Percentiles rank a stretch among this genome's conserved stretches.
Conservation (phyloP, 139 green algal genomes). For the Protoeuglena noctilucae region DNA sequence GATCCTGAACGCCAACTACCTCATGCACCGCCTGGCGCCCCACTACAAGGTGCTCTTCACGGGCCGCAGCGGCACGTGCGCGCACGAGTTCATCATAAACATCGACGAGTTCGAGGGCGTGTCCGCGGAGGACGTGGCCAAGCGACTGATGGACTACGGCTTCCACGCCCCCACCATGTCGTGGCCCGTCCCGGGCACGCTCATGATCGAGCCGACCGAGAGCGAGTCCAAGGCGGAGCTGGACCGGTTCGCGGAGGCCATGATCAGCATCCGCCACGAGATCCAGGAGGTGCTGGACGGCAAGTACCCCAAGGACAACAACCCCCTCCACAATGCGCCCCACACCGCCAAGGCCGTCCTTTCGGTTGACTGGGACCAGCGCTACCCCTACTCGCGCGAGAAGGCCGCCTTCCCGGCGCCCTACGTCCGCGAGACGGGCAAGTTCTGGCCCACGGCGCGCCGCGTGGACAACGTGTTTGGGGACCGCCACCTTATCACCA, state of each 20-base stretch:
- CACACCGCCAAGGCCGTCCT: conserved; percentile 64
- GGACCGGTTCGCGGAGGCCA: conserved; percentile 84
- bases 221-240: conserved; percentile 77
- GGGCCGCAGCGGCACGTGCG: conserved; percentile 72
- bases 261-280: conserved; percentile 89
- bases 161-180: conserved; percentile 98
- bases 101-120: conserved; percentile 73
- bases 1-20: conserved; percentile 98
- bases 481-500: conserved; percentile 71
- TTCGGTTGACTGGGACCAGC: conserved; percentile 69
- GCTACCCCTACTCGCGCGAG: conserved; percentile 86
- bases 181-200: conserved; percentile 91
- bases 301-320: conserved; percentile 49
- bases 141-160: conserved; percentile 97
- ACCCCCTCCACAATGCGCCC: conserved; percentile 83
- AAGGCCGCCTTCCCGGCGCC: conserved; percentile 74
- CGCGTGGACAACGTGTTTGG: conserved; percentile 97
- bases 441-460: conserved; percentile 92
- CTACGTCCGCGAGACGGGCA: conserved; percentile 64
- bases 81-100: conserved; percentile 99
- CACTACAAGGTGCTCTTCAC: conserved; percentile 76
- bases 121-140: conserved; percentile 88
- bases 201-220: conserved; percentile 99
- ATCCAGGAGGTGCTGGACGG: conserved; percentile 74
- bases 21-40: conserved; percentile 70